A percentile compares a stretch with the other conserved stretches of the same genome.
phyloP scores from a whole-genome alignment of 2,329 filamentous ascomycete genomes.

The Teratosphaeria zuluensis region DNA sequence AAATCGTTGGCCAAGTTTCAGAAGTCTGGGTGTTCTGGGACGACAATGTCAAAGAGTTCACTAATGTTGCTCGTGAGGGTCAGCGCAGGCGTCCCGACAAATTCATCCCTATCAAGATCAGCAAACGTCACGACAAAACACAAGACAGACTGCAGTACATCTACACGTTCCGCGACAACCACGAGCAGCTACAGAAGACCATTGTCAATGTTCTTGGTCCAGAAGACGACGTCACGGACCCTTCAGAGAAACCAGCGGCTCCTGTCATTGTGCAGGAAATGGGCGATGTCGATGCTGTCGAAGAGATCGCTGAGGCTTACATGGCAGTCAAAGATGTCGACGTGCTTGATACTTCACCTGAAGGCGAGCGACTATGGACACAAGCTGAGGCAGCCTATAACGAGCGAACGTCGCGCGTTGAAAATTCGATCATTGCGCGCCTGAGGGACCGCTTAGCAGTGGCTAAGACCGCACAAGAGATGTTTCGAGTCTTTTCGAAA shows the following conservation, averaged over 20 bases:
- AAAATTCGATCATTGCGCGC: constrained; percentile 96
- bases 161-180: constrained; percentile 86
- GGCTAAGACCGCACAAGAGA: constrained; percentile 95
- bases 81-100: constrained; percentile 90
- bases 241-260: constrained; percentile 48
- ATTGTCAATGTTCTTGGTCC: constrained; percentile 94
- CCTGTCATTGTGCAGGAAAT: constrained; percentile 80
- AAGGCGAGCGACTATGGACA: constrained; percentile 86
- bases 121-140: constrained; percentile 74
- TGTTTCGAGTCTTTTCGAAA: constrained; percentile 99
- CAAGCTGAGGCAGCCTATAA: constrained; percentile 95
- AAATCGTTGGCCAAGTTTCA: constrained; percentile 72
- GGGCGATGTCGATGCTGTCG: constrained; percentile 91
- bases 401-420: constrained; percentile 89
- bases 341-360: constrained; percentile 79
- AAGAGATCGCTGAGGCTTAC: constrained; percentile 92
- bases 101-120: constrained; percentile 97
- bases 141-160: constrained; percentile 91
- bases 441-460: constrained; percentile 86
- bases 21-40: constrained; percentile 90
- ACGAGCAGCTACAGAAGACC: constrained; percentile 92
- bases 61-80: constrained; percentile 90
- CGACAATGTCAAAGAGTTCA: constrained; percentile 93
- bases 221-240: constrained; percentile 40
- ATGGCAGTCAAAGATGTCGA: constrained; percentile 90